Conservation (phyloP, 1,284 basidiomycete genomes). For the Taiwanofungus camphoratus region DNA sequence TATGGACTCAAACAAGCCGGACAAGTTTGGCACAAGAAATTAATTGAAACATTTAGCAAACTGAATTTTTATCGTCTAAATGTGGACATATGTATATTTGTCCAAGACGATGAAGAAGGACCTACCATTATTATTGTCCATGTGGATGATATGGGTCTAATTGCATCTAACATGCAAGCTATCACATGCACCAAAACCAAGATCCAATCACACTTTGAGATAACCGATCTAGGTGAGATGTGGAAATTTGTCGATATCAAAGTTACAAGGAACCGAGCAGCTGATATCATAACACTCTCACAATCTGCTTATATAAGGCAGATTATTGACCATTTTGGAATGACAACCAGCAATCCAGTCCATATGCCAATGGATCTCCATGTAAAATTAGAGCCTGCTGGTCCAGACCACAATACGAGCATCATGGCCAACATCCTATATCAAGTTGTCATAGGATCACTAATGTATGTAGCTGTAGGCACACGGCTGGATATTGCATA, state of each 20-base stretch:
- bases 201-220: slow-evolving; percentile 15
- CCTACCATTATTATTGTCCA: slow-evolving; percentile 16
- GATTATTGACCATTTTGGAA: slow-evolving; percentile 28
- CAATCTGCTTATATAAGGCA: slow-evolving; percentile 30
- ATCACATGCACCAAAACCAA: no score
- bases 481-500: slow-evolving; percentile 13
- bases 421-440: slow-evolving; percentile 6
- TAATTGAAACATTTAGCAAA: slow-evolving; percentile 1
- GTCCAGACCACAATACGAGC: slow-evolving; percentile 5
- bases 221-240: slow-evolving; percentile 22
- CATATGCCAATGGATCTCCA: slow-evolving; percentile 31
- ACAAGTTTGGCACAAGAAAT: slow-evolving; percentile 14
- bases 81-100: slow-evolving; percentile 6
- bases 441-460: slow-evolving; percentile 7
- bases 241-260: slow-evolving; percentile 32
- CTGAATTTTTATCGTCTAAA: slow-evolving; percentile 5
- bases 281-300: slow-evolving; percentile 24
- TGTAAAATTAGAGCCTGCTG: slow-evolving; percentile 11
- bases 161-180: not conserved
- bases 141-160: slow-evolving; percentile 20
- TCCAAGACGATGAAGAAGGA: slow-evolving; percentile 4
- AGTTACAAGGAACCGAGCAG: slow-evolving; percentile 23
- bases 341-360: slow-evolving; percentile 28
- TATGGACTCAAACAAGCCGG: slow-evolving; percentile 20
- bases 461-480: slow-evolving; percentile 12